Evolutionary conservation across 1,284 basidiomycete genomes (phyloP).

Genomic region (Trichosporon asahii): DNA sequence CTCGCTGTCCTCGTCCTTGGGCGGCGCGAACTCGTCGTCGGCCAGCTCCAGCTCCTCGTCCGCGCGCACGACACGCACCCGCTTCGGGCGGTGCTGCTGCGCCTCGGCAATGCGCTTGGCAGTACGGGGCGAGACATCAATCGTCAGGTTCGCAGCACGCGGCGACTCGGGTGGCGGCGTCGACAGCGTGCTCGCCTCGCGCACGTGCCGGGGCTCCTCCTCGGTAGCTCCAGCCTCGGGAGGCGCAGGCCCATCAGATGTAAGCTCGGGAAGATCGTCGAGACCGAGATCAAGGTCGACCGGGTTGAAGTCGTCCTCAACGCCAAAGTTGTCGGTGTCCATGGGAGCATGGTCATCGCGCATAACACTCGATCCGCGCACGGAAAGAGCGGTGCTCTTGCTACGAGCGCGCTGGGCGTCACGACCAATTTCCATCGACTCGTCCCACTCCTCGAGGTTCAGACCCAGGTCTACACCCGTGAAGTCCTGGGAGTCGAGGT

Average conservation of each 20-base stretch:
- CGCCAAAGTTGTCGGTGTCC: constrained; percentile 34
- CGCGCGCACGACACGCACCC: constrained; percentile 56
- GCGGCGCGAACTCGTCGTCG: constrained; percentile 63
- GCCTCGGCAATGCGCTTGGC: constrained; percentile 51
- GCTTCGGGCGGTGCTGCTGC: constrained; percentile 55
- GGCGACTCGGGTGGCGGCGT: constrained; percentile 46
- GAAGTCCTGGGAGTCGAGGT: constrained; percentile 82
- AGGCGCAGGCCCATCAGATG: neutral
- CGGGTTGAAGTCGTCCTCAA: neutral
- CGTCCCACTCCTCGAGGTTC: constrained; percentile 51
- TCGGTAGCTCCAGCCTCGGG: neutral
- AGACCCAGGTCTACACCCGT: constrained; percentile 46
- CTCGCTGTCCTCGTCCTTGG: constrained; percentile 63
- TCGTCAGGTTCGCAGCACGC: constrained; percentile 24
- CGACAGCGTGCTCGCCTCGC: constrained; percentile 54
- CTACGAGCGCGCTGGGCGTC: constrained; percentile 56
- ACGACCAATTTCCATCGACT: constrained; percentile 64
- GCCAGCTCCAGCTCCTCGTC: constrained; percentile 76
- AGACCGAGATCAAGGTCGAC: constrained; percentile 27
- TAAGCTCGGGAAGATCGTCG: constrained; percentile 49
- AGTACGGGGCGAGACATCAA: constrained; percentile 57
- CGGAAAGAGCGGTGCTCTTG: constrained; percentile 50
- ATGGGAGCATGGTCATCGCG: constrained; percentile 53
- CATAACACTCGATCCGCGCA: constrained; percentile 30
- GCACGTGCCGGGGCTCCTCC: constrained; percentile 34